Base-by-base conservation (phyloP, 2,329 filamentous ascomycete genomes). In the Claviceps quebecensis region DNA sequence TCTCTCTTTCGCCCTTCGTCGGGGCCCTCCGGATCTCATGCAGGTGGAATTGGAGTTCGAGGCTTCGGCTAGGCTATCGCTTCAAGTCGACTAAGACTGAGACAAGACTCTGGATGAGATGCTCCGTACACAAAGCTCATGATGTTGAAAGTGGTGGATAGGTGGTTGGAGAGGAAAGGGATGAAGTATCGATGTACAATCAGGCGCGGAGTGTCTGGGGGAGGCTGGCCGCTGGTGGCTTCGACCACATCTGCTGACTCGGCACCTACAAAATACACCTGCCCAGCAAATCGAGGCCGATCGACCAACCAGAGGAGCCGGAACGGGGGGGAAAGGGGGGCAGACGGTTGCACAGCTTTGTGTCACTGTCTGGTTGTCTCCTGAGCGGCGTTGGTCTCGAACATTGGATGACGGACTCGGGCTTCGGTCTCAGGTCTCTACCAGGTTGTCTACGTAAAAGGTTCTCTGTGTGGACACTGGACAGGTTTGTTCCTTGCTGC, bases 71-170 rank as follows among this genome's bases (percentile, higher is more conserved):
- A 43, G 17, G 29, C 29, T 50, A 47, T 43, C 47, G 47, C 50
- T 56, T 61, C 59, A 61, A 54, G 60, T 60, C 58, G 61, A 62
- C 58, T 52, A 61, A 62, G 62, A 60, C 64, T 59, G 58, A 58
- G 57, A 58, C 52, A 52, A 52, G 51, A 54, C 50, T 51, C 29
- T 19, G 44, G n/a, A 13, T 41, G 47, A 23, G 19, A 16, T 16
- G 13, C n/a, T 47, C 46, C 49, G 59, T 58, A 56, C 51, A 58
- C 59, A 58, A 34, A 57, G 60, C 56, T 60, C 64, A 66, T 66
- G 57, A 55, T 64, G 61, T 55, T 59, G 45, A 53, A 45, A 23
- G n/a, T 53, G 52, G 38, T n/a, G 45, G 52, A 19, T 19, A 45
- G 40, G 13, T 53, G 52, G 38, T n/a, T 14, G 40, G 23, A 38